Conservation (phyloP, 192 early-diverging fungal genomes). For the Phycomyces nitens region DNA sequence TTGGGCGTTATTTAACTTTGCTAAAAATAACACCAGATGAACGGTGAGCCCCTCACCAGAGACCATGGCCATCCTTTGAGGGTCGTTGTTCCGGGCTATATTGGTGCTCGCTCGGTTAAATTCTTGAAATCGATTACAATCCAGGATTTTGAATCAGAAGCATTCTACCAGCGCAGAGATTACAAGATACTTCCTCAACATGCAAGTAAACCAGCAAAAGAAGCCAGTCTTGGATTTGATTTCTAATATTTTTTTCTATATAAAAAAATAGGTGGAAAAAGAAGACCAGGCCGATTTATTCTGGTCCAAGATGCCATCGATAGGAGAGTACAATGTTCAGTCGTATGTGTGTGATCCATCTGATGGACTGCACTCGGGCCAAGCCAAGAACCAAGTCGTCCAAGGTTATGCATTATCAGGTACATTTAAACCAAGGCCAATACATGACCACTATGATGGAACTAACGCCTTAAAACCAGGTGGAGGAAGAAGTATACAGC, state of each 20-base stretch:
- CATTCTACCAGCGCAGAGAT: conserved; percentile 75
- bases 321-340: conserved; percentile 81
- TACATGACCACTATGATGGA: neutral
- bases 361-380: conserved; percentile 44
- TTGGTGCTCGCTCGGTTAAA: conserved; percentile 90
- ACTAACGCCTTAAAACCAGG: no score
- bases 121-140: conserved; percentile 74
- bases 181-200: conserved; percentile 81
- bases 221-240: conserved; percentile 27
- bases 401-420: conserved; percentile 74
- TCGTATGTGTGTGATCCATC: conserved; percentile 69
- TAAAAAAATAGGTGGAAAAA: conserved; percentile 8
- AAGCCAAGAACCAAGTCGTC: conserved; percentile 41
- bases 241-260: neutral
- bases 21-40: conserved; percentile 58
- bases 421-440: conserved; percentile 1
- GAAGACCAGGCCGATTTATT: conserved; percentile 43
- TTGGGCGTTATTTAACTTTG: conserved; percentile 10
- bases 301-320: conserved; percentile 49
- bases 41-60: conserved; percentile 63
- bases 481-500: conserved; percentile 74
- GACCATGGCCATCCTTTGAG: conserved; percentile 88
- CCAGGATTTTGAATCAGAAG: conserved; percentile 60
- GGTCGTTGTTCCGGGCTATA: conserved; percentile 86
- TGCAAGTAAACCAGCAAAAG: conserved; percentile 33